These are phyloP conservation scores for Candida odintsovae DNA, from an alignment of 805 yeast genomes.

Conservation along the genomic window DNA sequence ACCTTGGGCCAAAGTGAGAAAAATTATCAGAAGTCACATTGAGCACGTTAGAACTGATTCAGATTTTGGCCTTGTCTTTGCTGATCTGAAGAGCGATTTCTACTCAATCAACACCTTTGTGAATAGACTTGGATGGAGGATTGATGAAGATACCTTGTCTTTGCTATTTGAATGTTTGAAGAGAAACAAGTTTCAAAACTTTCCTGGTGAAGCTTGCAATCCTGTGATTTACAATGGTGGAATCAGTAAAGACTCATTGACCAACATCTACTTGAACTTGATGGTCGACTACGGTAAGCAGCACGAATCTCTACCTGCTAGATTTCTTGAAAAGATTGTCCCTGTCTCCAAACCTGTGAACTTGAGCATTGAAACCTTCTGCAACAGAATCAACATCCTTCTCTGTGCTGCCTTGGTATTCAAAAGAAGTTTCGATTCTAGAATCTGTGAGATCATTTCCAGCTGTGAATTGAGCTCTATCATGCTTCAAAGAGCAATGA, in stretches of 20 bases:
- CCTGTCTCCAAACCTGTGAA: slow-evolving; percentile 16
- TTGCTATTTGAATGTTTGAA: slow-evolving; percentile 18
- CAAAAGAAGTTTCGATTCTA: slow-evolving; percentile 13
- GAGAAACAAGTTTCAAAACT: slow-evolving; percentile 15
- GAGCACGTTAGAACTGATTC: background rate
- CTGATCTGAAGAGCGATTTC: slow-evolving; percentile 9
- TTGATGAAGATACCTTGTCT: slow-evolving; percentile 11
- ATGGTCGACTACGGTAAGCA: slow-evolving; percentile 6
- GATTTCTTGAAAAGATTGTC: slow-evolving; percentile 17
- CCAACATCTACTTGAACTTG: slow-evolving; percentile 16
- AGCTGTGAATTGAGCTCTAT: slow-evolving; percentile 7
- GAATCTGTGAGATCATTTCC: slow-evolving; percentile 10
- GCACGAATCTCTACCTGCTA: slow-evolving; percentile 3
- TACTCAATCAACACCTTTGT: slow-evolving; percentile 5
- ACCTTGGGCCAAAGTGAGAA: slow-evolving; percentile 10
- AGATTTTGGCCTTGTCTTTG: background rate
- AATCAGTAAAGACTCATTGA: slow-evolving; percentile 8
- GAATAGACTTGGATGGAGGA: slow-evolving; percentile 7
- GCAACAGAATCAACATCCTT: slow-evolving; percentile 20
- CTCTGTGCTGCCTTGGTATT: slow-evolving; percentile 10
- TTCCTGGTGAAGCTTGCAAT: slow-evolving; percentile 8
- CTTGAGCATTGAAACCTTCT: slow-evolving; percentile 10
- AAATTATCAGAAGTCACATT: slow-evolving; percentile 1
- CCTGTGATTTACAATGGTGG: slow-evolving; percentile 7
- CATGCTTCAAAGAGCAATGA: slow-evolving; percentile 4